Conservation (phyloP, 1,284 basidiomycete genomes). For the Irpex rosettiformis region DNA sequence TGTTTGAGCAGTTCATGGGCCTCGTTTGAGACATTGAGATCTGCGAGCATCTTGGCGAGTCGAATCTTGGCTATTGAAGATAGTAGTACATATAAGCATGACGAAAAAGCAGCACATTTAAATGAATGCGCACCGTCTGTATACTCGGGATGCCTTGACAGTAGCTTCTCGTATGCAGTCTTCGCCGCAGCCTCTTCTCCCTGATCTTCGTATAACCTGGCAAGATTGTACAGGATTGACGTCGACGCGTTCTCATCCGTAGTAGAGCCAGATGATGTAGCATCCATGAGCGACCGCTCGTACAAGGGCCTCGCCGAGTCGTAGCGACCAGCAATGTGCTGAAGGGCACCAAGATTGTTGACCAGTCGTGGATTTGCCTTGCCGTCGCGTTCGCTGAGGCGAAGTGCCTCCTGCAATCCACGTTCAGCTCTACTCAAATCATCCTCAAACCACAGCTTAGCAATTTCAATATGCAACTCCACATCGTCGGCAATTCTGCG, state of each 20-base stretch:
- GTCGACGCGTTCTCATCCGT: slow-evolving; percentile 71
- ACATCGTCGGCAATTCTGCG: slow-evolving; percentile 69
- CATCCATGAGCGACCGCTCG: slow-evolving; percentile 63
- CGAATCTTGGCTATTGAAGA: slow-evolving; percentile 77
- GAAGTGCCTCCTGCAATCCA: slow-evolving; percentile 71
- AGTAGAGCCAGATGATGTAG: slow-evolving; percentile 44
- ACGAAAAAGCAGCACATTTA: slow-evolving; percentile 4
- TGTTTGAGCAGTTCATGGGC: slow-evolving; percentile 89
- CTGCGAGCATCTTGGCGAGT: slow-evolving; percentile 74
- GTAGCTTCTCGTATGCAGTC: slow-evolving; percentile 82
- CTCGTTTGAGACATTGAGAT: slow-evolving; percentile 67
- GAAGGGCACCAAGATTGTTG: slow-evolving; percentile 81
- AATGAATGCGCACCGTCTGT: slow-evolving; percentile 70
- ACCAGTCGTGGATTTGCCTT: slow-evolving; percentile 63
- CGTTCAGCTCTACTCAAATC: slow-evolving; percentile 69
- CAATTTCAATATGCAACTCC: slow-evolving; percentile 85
- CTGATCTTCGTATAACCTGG: slow-evolving; percentile 81
- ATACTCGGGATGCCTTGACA: slow-evolving; percentile 88
- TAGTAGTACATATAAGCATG: slow-evolving; percentile 4
- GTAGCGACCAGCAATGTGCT: slow-evolving; percentile 65
- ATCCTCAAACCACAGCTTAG: slow-evolving; percentile 83
- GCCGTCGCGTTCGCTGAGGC: slow-evolving; percentile 45
- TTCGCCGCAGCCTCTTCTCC: slow-evolving; percentile 70
- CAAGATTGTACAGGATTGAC: slow-evolving; percentile 86
- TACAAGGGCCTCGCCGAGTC: slow-evolving; percentile 58